A percentile compares a stretch with the other conserved stretches of the same genome.
Evolutionary conservation across 1,284 basidiomycete species (phyloP).

Genomic region (Ganoderma resinaceum): DNA sequence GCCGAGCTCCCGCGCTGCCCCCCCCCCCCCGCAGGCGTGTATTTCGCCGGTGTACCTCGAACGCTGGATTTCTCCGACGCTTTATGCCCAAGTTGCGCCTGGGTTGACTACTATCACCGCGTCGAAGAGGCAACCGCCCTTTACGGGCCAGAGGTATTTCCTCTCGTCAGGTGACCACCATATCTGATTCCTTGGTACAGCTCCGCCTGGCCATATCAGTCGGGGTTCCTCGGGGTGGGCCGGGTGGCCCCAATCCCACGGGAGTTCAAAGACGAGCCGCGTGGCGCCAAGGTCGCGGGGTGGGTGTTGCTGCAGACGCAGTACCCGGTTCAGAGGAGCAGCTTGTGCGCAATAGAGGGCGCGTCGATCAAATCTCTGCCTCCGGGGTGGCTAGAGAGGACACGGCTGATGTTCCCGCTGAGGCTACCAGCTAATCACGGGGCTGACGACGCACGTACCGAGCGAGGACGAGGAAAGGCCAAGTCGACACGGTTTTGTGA

Average conservation of each 20-base stretch:
- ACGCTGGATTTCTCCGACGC: neutral
- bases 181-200: conserved; percentile 10
- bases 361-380: neutral
- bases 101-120: neutral
- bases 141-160: neutral
- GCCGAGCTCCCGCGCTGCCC: neutral
- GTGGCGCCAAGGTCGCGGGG: neutral
- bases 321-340: neutral
- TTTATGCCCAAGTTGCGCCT: conserved; percentile 11
- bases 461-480: neutral
- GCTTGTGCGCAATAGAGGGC: neutral
- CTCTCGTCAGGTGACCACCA: neutral
- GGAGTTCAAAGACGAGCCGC: neutral
- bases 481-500: neutral
- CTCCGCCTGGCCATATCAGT: neutral
- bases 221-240: neutral
- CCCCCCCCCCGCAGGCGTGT: neutral
- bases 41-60: neutral
- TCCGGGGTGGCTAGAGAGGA: neutral
- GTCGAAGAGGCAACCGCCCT: neutral
- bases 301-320: conserved; percentile 1
- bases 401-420: neutral
- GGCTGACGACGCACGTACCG: neutral
- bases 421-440: neutral
- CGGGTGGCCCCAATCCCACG: neutral